Conservation (phyloP, 2,329 filamentous ascomycete species). For the Magnaporthiopsis rhizophila region DNA sequence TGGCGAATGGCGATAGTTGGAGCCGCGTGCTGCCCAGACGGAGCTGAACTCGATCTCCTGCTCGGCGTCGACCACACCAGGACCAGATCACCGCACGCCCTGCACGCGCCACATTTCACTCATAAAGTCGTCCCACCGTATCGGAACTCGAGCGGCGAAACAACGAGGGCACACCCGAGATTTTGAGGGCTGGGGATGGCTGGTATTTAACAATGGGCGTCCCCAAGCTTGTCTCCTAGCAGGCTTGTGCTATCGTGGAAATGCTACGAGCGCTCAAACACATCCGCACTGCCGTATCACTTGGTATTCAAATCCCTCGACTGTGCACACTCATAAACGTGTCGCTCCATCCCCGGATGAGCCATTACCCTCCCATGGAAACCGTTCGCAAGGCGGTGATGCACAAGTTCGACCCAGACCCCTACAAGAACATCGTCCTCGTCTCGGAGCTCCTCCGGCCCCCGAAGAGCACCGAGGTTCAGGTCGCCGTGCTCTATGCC, state of each 20-base stretch:
- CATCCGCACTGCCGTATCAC: no score
- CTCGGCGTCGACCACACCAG: background rate
- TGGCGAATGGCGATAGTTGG: background rate
- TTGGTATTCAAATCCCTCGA: no score
- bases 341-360: no score
- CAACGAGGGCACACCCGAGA: no score
- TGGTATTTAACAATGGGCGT: no score
- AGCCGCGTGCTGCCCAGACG: background rate
- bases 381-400: slow-evolving; percentile 37
- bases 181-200: no score
- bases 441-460: slow-evolving; percentile 26
- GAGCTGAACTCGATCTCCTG: background rate
- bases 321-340: no score
- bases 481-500: slow-evolving; percentile 37
- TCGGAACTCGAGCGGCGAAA: no score
- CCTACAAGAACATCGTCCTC: slow-evolving; percentile 22
- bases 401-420: slow-evolving; percentile 31
- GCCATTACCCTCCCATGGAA: no score
- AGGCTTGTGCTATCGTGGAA: no score
- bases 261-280: no score
- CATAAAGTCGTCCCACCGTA: background rate
- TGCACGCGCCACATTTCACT: background rate
- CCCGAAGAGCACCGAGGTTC: slow-evolving; percentile 35
- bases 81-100: background rate
- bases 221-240: no score